Evolutionary conservation across 495 filamentous ascomycete species (phyloP).

Genomic region (Lasiosphaeria hispida): DNA sequence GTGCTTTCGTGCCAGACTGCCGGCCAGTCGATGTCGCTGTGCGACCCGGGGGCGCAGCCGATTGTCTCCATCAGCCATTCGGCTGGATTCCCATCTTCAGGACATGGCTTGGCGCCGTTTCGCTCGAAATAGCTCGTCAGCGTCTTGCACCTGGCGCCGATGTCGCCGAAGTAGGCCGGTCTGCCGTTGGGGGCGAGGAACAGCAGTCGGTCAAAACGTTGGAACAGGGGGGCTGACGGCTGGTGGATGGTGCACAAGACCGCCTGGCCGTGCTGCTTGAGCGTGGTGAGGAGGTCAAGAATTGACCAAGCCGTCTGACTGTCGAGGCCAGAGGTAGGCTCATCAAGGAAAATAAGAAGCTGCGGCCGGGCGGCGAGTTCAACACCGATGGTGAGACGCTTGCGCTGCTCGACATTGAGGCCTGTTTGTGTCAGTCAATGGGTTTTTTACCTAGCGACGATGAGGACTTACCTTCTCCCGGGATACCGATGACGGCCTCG

Average conservation of each 20-base stretch:
- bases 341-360: constrained; percentile 67
- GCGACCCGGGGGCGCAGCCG: constrained; percentile 3
- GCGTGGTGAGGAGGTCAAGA: constrained; percentile 73
- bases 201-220: constrained; percentile 67
- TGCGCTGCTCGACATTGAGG: constrained; percentile 45
- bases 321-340: constrained; percentile 79
- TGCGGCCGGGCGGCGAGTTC: constrained; percentile 81
- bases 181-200: constrained; percentile 58
- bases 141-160: constrained; percentile 37
- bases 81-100: constrained; percentile 60
- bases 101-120: constrained; percentile 67
- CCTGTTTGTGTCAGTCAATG: neutral
- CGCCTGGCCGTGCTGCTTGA: constrained; percentile 69
- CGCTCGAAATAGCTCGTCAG: constrained; percentile 47
- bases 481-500: constrained; percentile 77
- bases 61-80: constrained; percentile 61
- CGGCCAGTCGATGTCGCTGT: constrained; percentile 10
- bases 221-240: constrained; percentile 65
- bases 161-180: constrained; percentile 61
- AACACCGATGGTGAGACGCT: constrained; percentile 80
- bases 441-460: neutral
- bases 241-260: constrained; percentile 73
- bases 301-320: constrained; percentile 76
- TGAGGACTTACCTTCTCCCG: constrained; percentile 50
- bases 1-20: constrained; percentile 2